Percentiles rank a stretch among this genome's conserved stretches.
phyloP scores from a whole-genome alignment of 768 basidiomycete genomes.

The Pilatotrama ljubarskyi region DNA sequence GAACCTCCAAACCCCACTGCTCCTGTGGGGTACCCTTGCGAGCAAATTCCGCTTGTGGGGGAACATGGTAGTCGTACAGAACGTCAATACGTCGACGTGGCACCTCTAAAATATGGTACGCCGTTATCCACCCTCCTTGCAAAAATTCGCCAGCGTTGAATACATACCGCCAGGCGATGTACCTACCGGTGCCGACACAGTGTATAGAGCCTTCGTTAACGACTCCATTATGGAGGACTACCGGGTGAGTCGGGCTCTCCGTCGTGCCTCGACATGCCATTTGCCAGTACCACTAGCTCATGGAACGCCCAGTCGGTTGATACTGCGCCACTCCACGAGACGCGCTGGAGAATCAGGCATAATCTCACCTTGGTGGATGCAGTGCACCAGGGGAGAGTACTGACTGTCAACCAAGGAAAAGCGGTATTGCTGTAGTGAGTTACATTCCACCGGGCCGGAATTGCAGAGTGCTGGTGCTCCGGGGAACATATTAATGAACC shows the following conservation, averaged over 20 bases:
- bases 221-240: constrained; percentile 5
- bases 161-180: not conserved
- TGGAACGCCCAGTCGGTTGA: constrained; percentile 1
- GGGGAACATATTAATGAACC: not conserved
- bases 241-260: not conserved
- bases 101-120: constrained; percentile 1
- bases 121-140: not conserved
- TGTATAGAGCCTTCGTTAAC: not conserved
- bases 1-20: no score
- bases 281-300: not conserved
- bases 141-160: not conserved
- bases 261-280: no score
- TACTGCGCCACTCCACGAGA: not conserved
- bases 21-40: not conserved
- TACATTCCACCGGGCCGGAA: not conserved
- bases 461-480: not conserved
- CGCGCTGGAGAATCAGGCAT: not conserved
- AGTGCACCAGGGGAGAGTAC: not conserved
- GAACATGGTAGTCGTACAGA: not conserved
- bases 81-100: not conserved
- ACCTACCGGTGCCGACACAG: not conserved
- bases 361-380: not conserved
- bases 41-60: not conserved
- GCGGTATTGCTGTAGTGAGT: not conserved
- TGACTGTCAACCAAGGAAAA: not conserved